Evolutionary conservation across 148 eudicot genomes (phyloP).

Genomic region (Pharnaceum exiguum): DNA sequence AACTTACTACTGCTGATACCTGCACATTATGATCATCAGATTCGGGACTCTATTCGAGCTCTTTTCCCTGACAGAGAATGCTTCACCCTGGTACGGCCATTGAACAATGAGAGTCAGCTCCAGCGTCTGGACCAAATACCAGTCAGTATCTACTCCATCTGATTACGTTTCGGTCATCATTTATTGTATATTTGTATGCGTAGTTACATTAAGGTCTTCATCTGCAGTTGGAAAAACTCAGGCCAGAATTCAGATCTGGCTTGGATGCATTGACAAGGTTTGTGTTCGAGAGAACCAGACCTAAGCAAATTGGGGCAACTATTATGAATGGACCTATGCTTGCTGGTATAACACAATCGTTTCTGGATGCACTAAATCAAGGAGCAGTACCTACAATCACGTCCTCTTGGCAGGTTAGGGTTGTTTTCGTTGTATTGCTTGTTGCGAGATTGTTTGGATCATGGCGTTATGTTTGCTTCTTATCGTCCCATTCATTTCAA

Average conservation of each 20-base stretch:
- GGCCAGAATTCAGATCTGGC: constrained; percentile 91
- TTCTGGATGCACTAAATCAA: constrained; percentile 87
- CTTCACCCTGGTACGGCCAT: constrained; percentile 88
- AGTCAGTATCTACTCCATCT: constrained; percentile 38
- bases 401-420: constrained; percentile 93
- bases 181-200: neutral
- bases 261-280: constrained; percentile 85
- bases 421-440: neutral
- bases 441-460: neutral
- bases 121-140: constrained; percentile 90
- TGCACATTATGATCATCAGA: constrained; percentile 35
- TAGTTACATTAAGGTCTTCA: neutral
- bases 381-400: constrained; percentile 98
- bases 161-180: neutral
- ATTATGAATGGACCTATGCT: constrained; percentile 92
- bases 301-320: constrained; percentile 88
- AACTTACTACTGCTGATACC: constrained; percentile 14
- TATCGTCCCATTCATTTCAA: too few relatives aligned
- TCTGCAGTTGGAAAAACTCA: constrained; percentile 69
- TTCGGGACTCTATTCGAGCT: constrained; percentile 90
- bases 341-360: constrained; percentile 87
- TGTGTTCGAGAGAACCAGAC: constrained; percentile 95
- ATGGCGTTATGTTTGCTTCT: too few relatives aligned
- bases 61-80: constrained; percentile 98
- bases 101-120: constrained; percentile 79